Percentiles rank a stretch among this genome's conserved stretches.
Evolutionary conservation across 257 asterid genomes (phyloP).

Genomic region (Craterostigma plantagineum): DNA sequence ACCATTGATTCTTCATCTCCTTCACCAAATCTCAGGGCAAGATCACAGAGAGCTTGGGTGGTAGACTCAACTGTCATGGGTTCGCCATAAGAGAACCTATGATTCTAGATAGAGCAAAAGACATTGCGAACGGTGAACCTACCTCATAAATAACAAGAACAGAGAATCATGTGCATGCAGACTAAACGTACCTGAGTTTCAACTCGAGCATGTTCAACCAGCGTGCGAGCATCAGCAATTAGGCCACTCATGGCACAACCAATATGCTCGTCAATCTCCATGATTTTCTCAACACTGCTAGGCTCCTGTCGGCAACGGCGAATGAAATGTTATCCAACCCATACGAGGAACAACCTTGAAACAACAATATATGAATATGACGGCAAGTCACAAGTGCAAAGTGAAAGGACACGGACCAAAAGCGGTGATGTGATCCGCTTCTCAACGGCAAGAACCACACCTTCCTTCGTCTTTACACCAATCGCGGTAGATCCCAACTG

Average conservation of each 20-base stretch:
- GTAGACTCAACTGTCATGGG: conserved; percentile 97
- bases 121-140: conserved; percentile 6
- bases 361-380: not conserved
- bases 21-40: conserved; percentile 90
- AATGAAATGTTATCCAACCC: not conserved
- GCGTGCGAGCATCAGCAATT: conserved; percentile 94
- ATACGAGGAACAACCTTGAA: not conserved
- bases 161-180: not conserved
- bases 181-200: conserved; percentile 67
- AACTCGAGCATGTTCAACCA: conserved; percentile 91
- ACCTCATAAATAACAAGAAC: not conserved
- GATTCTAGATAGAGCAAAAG: conserved; percentile 34
- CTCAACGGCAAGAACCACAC: conserved; percentile 88
- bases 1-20: conserved; percentile 86
- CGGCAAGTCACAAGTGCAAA: not conserved
- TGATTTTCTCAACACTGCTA: conserved; percentile 59
- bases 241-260: conserved; percentile 98
- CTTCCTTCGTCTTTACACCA: conserved; percentile 78
- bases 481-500: conserved; percentile 95
- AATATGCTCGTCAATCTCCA: conserved; percentile 87
- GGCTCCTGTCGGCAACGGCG: conserved; percentile 24
- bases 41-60: conserved; percentile 91
- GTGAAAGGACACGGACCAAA: conserved; percentile 22
- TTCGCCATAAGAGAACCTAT: conserved; percentile 92
- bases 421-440: conserved; percentile 85